These are phyloP conservation scores for Abortiporus biennis DNA, from an alignment of 1,284 basidiomycete genomes.

Conservation along the genomic window DNA sequence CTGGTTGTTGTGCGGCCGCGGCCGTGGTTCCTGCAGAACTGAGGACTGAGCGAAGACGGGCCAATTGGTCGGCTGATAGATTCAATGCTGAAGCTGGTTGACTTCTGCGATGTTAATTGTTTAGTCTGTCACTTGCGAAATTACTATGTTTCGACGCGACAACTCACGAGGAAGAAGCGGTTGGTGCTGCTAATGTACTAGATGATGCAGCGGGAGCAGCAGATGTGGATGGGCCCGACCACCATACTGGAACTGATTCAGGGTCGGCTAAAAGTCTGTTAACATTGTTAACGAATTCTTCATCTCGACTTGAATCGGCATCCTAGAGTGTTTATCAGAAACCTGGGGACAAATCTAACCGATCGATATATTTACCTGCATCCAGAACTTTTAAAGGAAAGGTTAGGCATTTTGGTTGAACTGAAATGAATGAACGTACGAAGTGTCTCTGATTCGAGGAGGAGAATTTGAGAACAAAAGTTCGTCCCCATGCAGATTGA, in stretches of 20 bases:
- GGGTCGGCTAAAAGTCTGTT: slow-evolving; percentile 65
- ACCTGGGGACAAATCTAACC: neutral
- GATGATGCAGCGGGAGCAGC: slow-evolving; percentile 17
- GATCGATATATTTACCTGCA: slow-evolving; percentile 54
- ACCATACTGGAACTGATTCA: slow-evolving; percentile 55
- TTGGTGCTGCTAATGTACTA: slow-evolving; percentile 11
- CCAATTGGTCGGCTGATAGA: slow-evolving; percentile 20
- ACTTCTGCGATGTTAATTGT: slow-evolving; percentile 2
- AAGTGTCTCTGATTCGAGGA: slow-evolving; percentile 78
- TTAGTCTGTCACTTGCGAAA: too few relatives aligned
- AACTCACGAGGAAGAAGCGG: slow-evolving; percentile 7
- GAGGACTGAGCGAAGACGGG: slow-evolving; percentile 20
- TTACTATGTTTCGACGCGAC: too few relatives aligned
- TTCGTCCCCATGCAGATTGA: slow-evolving; percentile 53
- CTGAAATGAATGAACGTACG: slow-evolving; percentile 38
- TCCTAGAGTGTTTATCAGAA: slow-evolving; percentile 39
- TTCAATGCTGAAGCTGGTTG: slow-evolving; percentile 10
- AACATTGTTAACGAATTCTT: slow-evolving; percentile 64
- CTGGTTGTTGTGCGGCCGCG: neutral
- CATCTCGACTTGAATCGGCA: slow-evolving; percentile 59
- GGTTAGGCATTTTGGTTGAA: slow-evolving; percentile 10
- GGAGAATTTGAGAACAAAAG: slow-evolving; percentile 76
- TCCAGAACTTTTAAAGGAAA: slow-evolving; percentile 61
- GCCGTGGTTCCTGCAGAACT: slow-evolving; percentile 15
- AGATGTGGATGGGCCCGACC: slow-evolving; percentile 35